Percentiles rank a stretch among this genome's conserved stretches.
These are phyloP conservation scores for Akebia trifoliata DNA, from an alignment of 164 flowering plant genomes.

Conservation along the genomic window DNA sequence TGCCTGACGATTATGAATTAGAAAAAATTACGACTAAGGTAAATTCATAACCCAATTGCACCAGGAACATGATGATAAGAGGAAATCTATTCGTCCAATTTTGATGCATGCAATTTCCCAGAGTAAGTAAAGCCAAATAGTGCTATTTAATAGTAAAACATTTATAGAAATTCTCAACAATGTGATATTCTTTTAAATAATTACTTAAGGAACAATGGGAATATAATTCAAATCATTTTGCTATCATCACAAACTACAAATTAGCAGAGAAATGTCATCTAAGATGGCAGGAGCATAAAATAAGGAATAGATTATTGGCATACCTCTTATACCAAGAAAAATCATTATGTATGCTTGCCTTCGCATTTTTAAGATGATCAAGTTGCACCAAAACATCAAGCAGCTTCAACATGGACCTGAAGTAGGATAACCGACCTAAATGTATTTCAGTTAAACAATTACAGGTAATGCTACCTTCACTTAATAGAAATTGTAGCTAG, in stretches of 20 bases:
- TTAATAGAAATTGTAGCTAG: not conserved
- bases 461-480: not conserved
- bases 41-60: too few species aligned
- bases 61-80: too few species aligned
- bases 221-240: not conserved
- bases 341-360: constrained; percentile 99
- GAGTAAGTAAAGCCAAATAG: too few species aligned
- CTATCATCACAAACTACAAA: not conserved
- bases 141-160: too few species aligned
- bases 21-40: too few species aligned
- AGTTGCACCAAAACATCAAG: constrained; percentile 94
- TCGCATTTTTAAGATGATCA: constrained; percentile 99
- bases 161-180: not conserved
- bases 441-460: not conserved
- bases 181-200: not conserved
- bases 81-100: too few species aligned
- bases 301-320: not conserved
- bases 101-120: too few species aligned
- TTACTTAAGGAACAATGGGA: not conserved
- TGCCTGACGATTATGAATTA: too few species aligned
- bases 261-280: not conserved
- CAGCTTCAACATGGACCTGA: constrained; percentile 94
- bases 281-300: not conserved
- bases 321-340: constrained; percentile 99
- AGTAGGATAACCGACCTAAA: constrained; percentile 11